Conservation (phyloP, 1,284 basidiomycete genomes). For the Schizophyllum amplum region DNA sequence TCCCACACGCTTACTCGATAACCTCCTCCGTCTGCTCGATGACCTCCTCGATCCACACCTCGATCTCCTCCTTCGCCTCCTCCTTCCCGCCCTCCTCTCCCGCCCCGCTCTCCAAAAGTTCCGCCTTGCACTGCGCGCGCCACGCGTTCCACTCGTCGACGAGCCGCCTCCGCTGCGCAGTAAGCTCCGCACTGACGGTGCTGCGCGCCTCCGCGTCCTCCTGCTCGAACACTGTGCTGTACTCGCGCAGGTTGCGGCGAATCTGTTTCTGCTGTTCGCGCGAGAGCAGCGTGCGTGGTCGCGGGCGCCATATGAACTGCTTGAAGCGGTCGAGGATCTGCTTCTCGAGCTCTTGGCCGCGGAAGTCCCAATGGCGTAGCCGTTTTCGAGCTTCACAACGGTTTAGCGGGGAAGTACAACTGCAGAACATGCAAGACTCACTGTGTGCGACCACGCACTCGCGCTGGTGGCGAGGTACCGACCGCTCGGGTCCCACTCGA, state of each 20-base stretch:
- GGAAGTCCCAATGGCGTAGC: conserved; percentile 99
- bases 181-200: conserved; percentile 88
- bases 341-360: conserved; percentile 87
- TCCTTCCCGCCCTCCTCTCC: conserved; percentile 36
- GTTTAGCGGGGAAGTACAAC: conserved; percentile 9
- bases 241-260: conserved; percentile 88
- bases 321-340: conserved; percentile 93
- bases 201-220: conserved; percentile 95
- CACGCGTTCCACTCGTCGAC: conserved; percentile 99
- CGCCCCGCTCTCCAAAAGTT: conserved; percentile 45
- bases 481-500: conserved; percentile 98
- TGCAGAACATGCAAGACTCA: conserved; percentile 28
- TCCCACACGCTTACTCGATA: conserved; percentile 30
- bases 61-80: conserved; percentile 76
- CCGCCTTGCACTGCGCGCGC: conserved; percentile 58
- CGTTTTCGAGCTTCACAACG: conserved; percentile 78
- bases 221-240: conserved; percentile 90
- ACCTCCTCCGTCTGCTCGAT: conserved; percentile 84
- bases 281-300: conserved; percentile 80
- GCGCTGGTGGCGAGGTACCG: conserved; percentile 92
- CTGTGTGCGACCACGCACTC: conserved; percentile 92
- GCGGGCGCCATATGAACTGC: conserved; percentile 97
- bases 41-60: conserved; percentile 87
- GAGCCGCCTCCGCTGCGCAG: conserved; percentile 85
- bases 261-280: conserved; percentile 89